A percentile compares a stretch with the other conserved stretches of the same genome.
These are phyloP conservation scores for Populus hybrid DNA, from an alignment of 441 rosid genomes.

Conservation along the genomic window DNA sequence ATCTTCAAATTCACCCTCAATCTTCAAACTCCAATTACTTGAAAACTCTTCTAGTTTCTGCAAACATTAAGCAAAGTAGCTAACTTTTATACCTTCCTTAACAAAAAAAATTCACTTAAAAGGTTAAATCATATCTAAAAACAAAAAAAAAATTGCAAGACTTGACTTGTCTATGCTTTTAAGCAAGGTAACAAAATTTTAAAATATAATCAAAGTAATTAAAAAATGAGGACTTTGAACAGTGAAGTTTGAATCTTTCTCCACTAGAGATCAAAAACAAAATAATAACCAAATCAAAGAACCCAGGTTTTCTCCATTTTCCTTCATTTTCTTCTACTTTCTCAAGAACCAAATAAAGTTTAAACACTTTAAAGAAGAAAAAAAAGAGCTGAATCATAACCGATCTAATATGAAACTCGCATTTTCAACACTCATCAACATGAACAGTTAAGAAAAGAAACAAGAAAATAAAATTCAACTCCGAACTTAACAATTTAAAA, in stretches of 20 bases:
- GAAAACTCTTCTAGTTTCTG: background rate
- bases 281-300: background rate
- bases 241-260: conserved; percentile 6
- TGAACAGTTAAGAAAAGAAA: conserved; percentile 19
- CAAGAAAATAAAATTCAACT: background rate
- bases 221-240: background rate
- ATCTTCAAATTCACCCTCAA: conserved; percentile 17
- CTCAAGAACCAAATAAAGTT: conserved; percentile 14
- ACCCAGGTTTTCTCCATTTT: conserved; percentile 2
- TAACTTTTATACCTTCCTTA: background rate
- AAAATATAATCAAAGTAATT: background rate
- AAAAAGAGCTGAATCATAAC: conserved; percentile 25
- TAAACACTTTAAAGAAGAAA: background rate
- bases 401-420: conserved; percentile 33
- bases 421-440: conserved; percentile 25
- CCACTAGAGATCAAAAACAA: background rate
- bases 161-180: background rate
- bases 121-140: background rate
- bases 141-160: background rate
- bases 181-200: background rate
- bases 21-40: conserved; percentile 6
- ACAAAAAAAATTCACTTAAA: background rate
- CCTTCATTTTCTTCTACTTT: conserved; percentile 13
- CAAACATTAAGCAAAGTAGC: background rate
- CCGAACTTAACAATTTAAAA: background rate